Evolutionary conservation across 2,329 filamentous ascomycete species (phyloP).

Genomic region (Exophiala viscosa): DNA sequence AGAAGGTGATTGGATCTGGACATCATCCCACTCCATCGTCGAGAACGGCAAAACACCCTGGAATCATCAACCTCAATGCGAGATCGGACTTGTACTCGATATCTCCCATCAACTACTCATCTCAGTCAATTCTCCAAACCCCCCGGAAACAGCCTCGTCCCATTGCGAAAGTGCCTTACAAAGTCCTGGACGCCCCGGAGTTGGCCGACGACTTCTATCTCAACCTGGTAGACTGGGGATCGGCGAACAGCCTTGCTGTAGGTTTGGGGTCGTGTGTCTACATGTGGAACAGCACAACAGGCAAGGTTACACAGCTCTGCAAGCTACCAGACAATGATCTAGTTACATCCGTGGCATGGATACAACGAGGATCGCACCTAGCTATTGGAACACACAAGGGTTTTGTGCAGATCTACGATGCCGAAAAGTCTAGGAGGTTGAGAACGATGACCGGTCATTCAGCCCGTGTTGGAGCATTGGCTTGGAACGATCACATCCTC

Average conservation of each 20-base stretch:
- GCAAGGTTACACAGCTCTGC: constrained; percentile 88
- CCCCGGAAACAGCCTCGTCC: constrained; percentile 83
- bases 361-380: constrained; percentile 92
- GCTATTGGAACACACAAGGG: constrained; percentile 94
- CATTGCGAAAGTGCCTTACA: constrained; percentile 95
- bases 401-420: constrained; percentile 96
- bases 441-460: constrained; percentile 97
- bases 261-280: constrained; percentile 91
- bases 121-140: constrained; percentile 87
- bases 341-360: constrained; percentile 97
- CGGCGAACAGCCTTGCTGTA: constrained; percentile 88
- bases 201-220: constrained; percentile 96
- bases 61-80: constrained; percentile 83
- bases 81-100: constrained; percentile 91
- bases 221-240: constrained; percentile 96
- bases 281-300: constrained; percentile 94
- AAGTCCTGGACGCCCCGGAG: constrained; percentile 93
- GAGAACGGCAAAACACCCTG: constrained; percentile 68
- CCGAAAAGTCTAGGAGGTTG: constrained; percentile 75
- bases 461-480: constrained; percentile 84
- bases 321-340: constrained; percentile 80
- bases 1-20: constrained; percentile 65
- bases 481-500: constrained; percentile 97
- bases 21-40: constrained; percentile 79
- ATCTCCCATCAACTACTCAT: constrained; percentile 87